These are phyloP conservation scores for Sphaerostilbella broomeana DNA, from an alignment of 2,329 filamentous ascomycete genomes.

Conservation along the genomic window DNA sequence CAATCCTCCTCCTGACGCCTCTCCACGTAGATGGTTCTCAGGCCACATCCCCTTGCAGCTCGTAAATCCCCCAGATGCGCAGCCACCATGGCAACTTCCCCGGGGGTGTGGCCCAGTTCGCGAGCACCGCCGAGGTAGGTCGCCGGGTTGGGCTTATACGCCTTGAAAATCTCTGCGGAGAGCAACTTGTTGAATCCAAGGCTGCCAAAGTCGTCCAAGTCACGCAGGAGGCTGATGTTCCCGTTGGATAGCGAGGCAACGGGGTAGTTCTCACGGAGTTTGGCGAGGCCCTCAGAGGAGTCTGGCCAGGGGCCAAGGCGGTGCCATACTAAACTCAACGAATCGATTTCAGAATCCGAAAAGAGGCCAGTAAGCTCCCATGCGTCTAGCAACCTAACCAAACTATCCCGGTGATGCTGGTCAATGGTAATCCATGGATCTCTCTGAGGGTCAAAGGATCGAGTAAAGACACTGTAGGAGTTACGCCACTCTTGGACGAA, in stretches of 20 bases:
- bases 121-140: conserved; percentile 64
- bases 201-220: conserved; percentile 52
- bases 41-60: conserved; percentile 56
- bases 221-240: conserved; percentile 58
- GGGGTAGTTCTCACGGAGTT: conserved; percentile 47
- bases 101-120: conserved; percentile 48
- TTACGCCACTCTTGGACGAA: conserved; percentile 67
- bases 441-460: conserved; percentile 39
- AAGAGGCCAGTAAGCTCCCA: conserved; percentile 55
- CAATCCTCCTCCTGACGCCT: conserved; percentile 59
- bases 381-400: conserved; percentile 49
- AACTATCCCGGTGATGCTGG: conserved; percentile 59
- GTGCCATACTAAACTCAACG: conserved; percentile 66
- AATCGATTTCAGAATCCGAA: conserved; percentile 53
- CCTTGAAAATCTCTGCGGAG: conserved; percentile 63
- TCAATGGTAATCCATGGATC: conserved; percentile 63
- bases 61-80: conserved; percentile 65
- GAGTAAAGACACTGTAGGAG: conserved; percentile 57
- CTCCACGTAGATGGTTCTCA: conserved; percentile 70
- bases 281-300: conserved; percentile 46
- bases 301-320: conserved; percentile 64
- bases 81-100: conserved; percentile 69
- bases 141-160: conserved; percentile 65
- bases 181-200: conserved; percentile 58
- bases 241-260: conserved; percentile 71